Evolutionary conservation across 2,329 filamentous ascomycete species (phyloP).

Genomic region (Myriosclerotinia duriaeana): DNA sequence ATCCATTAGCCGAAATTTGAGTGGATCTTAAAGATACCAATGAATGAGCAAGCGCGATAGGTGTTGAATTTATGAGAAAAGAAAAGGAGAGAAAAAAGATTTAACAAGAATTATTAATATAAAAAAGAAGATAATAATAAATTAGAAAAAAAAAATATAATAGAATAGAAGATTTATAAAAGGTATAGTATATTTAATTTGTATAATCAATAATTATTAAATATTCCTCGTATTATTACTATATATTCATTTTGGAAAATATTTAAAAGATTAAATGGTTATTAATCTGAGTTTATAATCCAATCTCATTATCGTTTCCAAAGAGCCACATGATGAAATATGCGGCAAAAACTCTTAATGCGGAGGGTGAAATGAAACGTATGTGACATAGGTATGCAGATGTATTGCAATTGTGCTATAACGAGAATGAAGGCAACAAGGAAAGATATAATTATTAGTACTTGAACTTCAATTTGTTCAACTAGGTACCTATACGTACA

Average conservation of each 20-base stretch:
- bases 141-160: background rate
- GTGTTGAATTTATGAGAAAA: background rate
- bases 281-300: too few relatives aligned
- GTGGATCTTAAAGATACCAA: constrained; percentile 3
- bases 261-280: too few relatives aligned
- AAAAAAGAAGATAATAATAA: background rate
- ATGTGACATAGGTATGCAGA: too few relatives aligned
- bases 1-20: background rate
- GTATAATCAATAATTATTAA: too few relatives aligned
- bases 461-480: background rate
- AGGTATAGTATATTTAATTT: too few relatives aligned
- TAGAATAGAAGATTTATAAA: background rate
- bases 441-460: background rate
- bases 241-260: too few relatives aligned
- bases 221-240: too few relatives aligned
- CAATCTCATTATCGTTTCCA: background rate
- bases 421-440: background rate
- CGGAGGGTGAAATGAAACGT: too few relatives aligned
- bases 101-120: too few relatives aligned
- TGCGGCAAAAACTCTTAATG: background rate
- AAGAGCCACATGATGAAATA: background rate
- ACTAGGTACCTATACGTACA: too few relatives aligned
- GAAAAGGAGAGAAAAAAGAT: background rate
- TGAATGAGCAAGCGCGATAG: constrained; percentile 1
- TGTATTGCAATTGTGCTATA: background rate